These are phyloP conservation scores for Nemania diffusa DNA, from an alignment of 2,329 filamentous ascomycete species.

Conservation along the genomic window DNA sequence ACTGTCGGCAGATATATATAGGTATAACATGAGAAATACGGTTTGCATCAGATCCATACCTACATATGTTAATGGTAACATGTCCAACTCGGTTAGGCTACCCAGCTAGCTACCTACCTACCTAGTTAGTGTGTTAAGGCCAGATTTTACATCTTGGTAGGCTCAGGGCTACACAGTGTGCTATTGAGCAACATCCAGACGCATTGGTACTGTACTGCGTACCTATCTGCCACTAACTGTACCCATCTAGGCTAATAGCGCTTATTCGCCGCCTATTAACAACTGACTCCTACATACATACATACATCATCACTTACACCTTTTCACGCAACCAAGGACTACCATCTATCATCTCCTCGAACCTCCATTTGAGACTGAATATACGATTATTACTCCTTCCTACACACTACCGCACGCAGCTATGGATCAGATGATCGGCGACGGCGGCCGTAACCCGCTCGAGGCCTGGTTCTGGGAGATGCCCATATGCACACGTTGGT, in stretches of 20 bases:
- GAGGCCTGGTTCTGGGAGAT: constrained; percentile 99
- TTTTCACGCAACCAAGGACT: neutral
- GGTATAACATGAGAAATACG: neutral
- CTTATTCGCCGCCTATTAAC: too few relatives aligned
- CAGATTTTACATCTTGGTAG: constrained; percentile 33
- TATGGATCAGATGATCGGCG: constrained; percentile 69
- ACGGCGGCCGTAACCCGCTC: constrained; percentile 76
- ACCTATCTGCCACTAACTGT: neutral
- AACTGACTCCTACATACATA: neutral
- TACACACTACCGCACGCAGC: constrained; percentile 15
- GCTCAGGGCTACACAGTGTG: constrained; percentile 18
- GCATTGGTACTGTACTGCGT: too few relatives aligned
- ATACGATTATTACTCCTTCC: neutral
- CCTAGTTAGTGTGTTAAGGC: constrained; percentile 33
- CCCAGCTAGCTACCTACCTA: constrained; percentile 9
- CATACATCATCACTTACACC: constrained; percentile 9
- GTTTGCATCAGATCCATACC: too few relatives aligned
- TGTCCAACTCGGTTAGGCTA: neutral
- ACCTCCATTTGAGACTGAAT: constrained; percentile 11
- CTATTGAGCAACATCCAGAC: too few relatives aligned
- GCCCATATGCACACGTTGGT: constrained; percentile 94
- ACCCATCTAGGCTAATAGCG: too few relatives aligned
- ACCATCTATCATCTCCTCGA: constrained; percentile 1
- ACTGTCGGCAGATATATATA: neutral
- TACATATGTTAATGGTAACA: too few relatives aligned